A percentile compares a stretch with the other conserved stretches of the same genome.
These are phyloP conservation scores for Phaseolus coccineus DNA, from an alignment of 331 rosid genomes.

Conservation along the genomic window DNA sequence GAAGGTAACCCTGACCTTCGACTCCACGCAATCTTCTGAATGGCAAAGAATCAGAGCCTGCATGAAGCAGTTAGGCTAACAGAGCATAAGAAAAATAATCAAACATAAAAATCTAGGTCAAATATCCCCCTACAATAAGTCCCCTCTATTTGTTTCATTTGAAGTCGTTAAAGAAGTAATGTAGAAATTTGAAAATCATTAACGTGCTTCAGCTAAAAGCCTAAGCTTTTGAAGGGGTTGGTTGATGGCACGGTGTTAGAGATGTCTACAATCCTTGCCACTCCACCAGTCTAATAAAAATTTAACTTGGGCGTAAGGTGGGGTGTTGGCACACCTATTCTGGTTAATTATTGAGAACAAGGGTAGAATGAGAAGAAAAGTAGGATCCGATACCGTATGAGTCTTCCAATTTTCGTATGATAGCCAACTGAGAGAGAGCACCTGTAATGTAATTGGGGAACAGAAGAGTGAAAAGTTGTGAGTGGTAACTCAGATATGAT, in stretches of 20 bases:
- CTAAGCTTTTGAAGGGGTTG: background rate
- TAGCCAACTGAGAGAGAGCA: conserved; percentile 90
- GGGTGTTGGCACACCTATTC: background rate
- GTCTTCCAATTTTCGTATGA: conserved; percentile 84
- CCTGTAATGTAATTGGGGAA: conserved; percentile 64
- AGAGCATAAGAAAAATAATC: conserved; percentile 27
- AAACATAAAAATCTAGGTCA: conserved; percentile 16
- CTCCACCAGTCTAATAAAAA: background rate
- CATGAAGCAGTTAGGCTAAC: conserved; percentile 41
- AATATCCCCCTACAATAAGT: background rate
- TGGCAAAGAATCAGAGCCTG: conserved; percentile 66
- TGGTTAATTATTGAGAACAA: background rate
- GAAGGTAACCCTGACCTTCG: conserved; percentile 56
- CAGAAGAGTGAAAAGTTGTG: background rate
- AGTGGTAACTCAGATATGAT: background rate
- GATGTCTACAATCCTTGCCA: background rate
- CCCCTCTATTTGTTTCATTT: background rate
- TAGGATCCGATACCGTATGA: conserved; percentile 65
- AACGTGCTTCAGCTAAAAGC: background rate
- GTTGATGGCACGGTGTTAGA: background rate
- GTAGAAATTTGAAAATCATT: background rate
- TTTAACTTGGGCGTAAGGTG: background rate
- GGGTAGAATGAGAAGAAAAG: background rate
- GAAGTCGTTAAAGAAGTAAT: conserved; percentile 13
- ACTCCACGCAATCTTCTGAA: conserved; percentile 56